A percentile compares a stretch with the other conserved stretches of the same genome.
Evolutionary conservation across 352 stramenopile species (phyloP).

Genomic region (Pseudoperonospora humuli): DNA sequence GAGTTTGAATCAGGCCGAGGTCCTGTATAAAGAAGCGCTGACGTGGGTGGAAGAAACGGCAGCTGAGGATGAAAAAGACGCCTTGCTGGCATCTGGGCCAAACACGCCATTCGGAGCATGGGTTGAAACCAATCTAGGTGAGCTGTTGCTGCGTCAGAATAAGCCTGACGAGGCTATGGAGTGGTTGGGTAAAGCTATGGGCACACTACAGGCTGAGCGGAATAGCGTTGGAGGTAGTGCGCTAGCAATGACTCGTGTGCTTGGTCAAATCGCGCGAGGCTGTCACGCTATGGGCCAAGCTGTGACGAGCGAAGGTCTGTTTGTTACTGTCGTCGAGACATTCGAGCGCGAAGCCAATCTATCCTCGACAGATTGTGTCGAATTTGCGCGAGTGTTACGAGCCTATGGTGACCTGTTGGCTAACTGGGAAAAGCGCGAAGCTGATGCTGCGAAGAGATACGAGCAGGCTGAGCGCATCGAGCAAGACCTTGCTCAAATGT

Average conservation of each 20-base stretch:
- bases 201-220: slow-evolving; percentile 46
- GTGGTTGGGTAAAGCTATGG: slow-evolving; percentile 56
- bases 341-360: slow-evolving; percentile 55
- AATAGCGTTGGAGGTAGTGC: slow-evolving; percentile 36
- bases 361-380: slow-evolving; percentile 47
- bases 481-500: slow-evolving; percentile 25
- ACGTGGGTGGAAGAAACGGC: slow-evolving; percentile 47
- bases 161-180: slow-evolving; percentile 60
- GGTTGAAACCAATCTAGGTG: slow-evolving; percentile 62
- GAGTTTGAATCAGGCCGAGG: slow-evolving; percentile 55
- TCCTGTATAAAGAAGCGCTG: slow-evolving; percentile 62
- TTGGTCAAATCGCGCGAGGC: slow-evolving; percentile 57
- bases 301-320: slow-evolving; percentile 63
- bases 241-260: slow-evolving; percentile 52
- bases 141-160: slow-evolving; percentile 52
- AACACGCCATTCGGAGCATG: slow-evolving; percentile 57
- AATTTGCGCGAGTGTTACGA: slow-evolving; percentile 57
- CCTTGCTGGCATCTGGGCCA: slow-evolving; percentile 37
- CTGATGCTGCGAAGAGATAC: slow-evolving; percentile 32
- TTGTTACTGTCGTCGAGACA: slow-evolving; percentile 57
- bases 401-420: slow-evolving; percentile 44
- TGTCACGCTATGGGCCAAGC: slow-evolving; percentile 57
- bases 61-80: slow-evolving; percentile 35
- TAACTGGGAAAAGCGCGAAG: slow-evolving; percentile 54
- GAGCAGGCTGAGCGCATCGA: slow-evolving; percentile 33